A percentile compares a stretch with the other conserved stretches of the same genome.
Conservation (phyloP, 73 alveolate species). For the Stentor roeselii region DNA sequence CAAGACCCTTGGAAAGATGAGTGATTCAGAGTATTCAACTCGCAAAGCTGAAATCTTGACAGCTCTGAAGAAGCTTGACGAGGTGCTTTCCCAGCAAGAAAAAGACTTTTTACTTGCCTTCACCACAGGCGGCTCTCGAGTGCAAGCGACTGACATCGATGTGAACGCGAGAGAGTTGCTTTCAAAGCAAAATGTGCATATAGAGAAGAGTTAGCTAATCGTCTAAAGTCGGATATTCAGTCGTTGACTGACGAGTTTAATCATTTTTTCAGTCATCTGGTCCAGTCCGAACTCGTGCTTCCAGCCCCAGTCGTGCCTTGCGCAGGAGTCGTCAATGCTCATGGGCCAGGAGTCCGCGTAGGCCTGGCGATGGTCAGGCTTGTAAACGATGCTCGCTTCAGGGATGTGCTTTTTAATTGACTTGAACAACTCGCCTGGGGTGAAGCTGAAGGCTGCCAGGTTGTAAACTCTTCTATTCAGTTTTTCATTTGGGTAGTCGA, state of each 20-base stretch:
- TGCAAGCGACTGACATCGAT: slow-evolving; percentile 7
- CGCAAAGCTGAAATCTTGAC: not conserved
- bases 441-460: slow-evolving; percentile 12
- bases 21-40: slow-evolving; percentile 1
- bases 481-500: slow-evolving; percentile 25
- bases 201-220: no score
- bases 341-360: slow-evolving; percentile 58
- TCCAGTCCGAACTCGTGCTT: slow-evolving; percentile 37
- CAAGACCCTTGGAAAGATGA: not conserved
- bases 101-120: not conserved
- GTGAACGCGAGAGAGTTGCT: slow-evolving; percentile 4
- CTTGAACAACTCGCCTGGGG: not conserved
- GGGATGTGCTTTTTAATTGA: not conserved
- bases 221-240: no score
- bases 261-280: slow-evolving; percentile 38
- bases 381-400: slow-evolving; percentile 31
- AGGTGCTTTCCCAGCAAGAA: not conserved
- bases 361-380: slow-evolving; percentile 46
- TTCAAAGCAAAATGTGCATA: not conserved
- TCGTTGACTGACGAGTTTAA: not conserved
- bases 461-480: slow-evolving; percentile 10
- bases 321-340: slow-evolving; percentile 41
- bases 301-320: slow-evolving; percentile 50
- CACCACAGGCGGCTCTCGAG: slow-evolving; percentile 1
- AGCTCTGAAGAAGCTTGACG: slow-evolving; percentile 10